A percentile compares a stretch with the other conserved stretches of the same genome.
These are phyloP conservation scores for Marasmius fiardii DNA, from an alignment of 1,284 basidiomycete species.

Conservation along the genomic window DNA sequence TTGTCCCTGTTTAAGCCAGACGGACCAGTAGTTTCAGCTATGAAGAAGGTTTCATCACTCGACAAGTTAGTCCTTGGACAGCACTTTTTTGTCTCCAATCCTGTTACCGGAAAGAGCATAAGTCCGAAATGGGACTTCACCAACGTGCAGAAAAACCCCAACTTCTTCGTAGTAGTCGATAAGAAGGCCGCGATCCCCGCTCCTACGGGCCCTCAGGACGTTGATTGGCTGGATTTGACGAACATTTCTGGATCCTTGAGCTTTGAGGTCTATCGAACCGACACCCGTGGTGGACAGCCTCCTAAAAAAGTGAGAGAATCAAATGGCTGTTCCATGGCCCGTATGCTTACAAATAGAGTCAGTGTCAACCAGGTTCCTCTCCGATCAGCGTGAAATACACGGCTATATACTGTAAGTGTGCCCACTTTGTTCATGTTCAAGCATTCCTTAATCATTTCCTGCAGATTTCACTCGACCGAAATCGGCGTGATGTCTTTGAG, in stretches of 20 bases:
- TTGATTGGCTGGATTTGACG: slow-evolving; percentile 55
- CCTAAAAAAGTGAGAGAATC: slow-evolving; percentile 37
- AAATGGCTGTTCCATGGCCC: no score
- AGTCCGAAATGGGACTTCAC: slow-evolving; percentile 59
- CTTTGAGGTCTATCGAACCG: slow-evolving; percentile 47
- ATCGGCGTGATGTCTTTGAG: not conserved
- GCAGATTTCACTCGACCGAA: not conserved
- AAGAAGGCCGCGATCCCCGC: slow-evolving; percentile 39
- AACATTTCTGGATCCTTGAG: slow-evolving; percentile 46
- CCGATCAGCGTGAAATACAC: not conserved
- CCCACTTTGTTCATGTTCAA: not conserved
- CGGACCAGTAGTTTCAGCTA: slow-evolving; percentile 30
- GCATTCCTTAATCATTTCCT: not conserved
- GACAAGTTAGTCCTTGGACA: slow-evolving; percentile 39
- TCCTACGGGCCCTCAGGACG: slow-evolving; percentile 41
- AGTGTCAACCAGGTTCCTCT: not conserved
- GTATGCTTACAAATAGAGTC: no score
- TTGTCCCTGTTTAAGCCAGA: not conserved
- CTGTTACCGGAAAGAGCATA: slow-evolving; percentile 36
- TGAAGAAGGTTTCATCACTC: slow-evolving; percentile 26
- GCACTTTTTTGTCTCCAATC: slow-evolving; percentile 54
- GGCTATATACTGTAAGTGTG: not conserved
- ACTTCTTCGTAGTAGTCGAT: slow-evolving; percentile 45
- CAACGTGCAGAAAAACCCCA: slow-evolving; percentile 32
- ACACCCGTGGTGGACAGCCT: slow-evolving; percentile 59